Conservation (phyloP, 2,329 filamentous ascomycete species). For the Aphanoascus verrucosus region DNA sequence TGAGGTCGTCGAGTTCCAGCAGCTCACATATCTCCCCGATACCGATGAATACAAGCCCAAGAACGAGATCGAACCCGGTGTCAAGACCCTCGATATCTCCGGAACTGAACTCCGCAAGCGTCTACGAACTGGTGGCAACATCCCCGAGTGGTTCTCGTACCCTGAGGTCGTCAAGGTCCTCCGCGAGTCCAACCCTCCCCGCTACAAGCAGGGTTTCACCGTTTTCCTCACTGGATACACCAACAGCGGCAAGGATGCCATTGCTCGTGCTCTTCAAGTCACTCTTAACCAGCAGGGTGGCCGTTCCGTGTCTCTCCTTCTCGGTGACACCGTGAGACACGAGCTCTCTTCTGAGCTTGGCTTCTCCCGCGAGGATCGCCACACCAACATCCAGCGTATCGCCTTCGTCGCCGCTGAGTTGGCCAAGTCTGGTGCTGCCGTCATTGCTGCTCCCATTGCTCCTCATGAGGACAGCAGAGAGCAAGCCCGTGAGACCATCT, state of each 20-base stretch:
- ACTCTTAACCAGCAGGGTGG: slow-evolving; percentile 97
- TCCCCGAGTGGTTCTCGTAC: slow-evolving; percentile 99
- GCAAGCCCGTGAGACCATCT: slow-evolving; percentile 68
- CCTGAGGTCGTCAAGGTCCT: slow-evolving; percentile 95
- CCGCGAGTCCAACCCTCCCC: slow-evolving; percentile 87
- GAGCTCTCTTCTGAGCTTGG: slow-evolving; percentile 92
- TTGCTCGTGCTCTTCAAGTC: slow-evolving; percentile 88
- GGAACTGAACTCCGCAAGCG: slow-evolving; percentile 85
- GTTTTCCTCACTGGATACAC: slow-evolving; percentile 95
- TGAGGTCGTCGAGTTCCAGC: slow-evolving; percentile 97
- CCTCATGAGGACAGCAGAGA: slow-evolving; percentile 72
- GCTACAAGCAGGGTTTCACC: slow-evolving; percentile 89
- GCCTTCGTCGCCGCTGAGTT: slow-evolving; percentile 93
- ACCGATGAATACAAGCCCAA: slow-evolving; percentile 90
- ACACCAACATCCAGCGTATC: slow-evolving; percentile 91
- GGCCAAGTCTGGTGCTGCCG: slow-evolving; percentile 81
- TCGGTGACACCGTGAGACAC: slow-evolving; percentile 87
- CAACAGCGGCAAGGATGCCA: slow-evolving; percentile 94
- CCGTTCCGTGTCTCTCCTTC: slow-evolving; percentile 81
- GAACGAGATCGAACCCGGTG: slow-evolving; percentile 74
- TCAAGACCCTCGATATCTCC: slow-evolving; percentile 79
- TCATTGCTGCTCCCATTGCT: slow-evolving; percentile 93
- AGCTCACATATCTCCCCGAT: slow-evolving; percentile 98
- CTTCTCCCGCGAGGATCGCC: slow-evolving; percentile 84
- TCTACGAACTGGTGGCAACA: slow-evolving; percentile 81